Percentiles rank a stretch among this genome's conserved stretches.
Evolutionary conservation across 73 alveolate genomes (phyloP).

Genomic region (Tetrahymena elliotti): DNA sequence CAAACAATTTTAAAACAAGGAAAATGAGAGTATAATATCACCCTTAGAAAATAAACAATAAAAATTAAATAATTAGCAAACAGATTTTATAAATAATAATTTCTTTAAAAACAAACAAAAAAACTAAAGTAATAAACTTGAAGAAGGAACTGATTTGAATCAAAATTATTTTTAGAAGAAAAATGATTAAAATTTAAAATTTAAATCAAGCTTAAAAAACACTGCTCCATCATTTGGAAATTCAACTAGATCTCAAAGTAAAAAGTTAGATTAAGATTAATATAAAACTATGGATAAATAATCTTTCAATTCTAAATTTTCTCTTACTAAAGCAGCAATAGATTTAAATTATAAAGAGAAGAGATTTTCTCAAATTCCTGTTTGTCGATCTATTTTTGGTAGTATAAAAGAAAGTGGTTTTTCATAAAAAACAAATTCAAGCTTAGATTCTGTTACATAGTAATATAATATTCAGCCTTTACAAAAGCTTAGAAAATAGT

Average conservation of each 20-base stretch:
- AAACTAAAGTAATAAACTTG: not conserved
- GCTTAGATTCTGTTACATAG: not conserved
- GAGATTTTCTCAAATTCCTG: not conserved
- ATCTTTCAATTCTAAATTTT: not conserved
- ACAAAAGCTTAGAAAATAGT: too few relatives aligned
- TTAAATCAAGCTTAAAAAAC: not conserved
- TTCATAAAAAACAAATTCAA: too few relatives aligned
- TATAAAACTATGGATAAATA: too few relatives aligned
- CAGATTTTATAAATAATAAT: too few relatives aligned
- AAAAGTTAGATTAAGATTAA: too few relatives aligned
- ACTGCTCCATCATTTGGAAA: not conserved
- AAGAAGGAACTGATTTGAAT: not conserved
- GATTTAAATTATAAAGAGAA: not conserved
- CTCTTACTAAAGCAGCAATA: not conserved
- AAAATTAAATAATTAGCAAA: too few relatives aligned
- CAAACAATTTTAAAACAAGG: not conserved
- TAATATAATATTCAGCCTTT: too few relatives aligned
- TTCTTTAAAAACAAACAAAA: too few relatives aligned
- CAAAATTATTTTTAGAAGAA: too few relatives aligned
- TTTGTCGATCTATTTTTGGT: not conserved
- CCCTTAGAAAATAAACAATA: not conserved
- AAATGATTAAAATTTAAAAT: too few relatives aligned
- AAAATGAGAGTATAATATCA: not conserved
- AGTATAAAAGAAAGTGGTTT: not conserved
- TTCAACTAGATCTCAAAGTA: not conserved